phyloP scores from a whole-genome alignment of 2,329 filamentous ascomycete genomes.

The Fusarium illudens region DNA sequence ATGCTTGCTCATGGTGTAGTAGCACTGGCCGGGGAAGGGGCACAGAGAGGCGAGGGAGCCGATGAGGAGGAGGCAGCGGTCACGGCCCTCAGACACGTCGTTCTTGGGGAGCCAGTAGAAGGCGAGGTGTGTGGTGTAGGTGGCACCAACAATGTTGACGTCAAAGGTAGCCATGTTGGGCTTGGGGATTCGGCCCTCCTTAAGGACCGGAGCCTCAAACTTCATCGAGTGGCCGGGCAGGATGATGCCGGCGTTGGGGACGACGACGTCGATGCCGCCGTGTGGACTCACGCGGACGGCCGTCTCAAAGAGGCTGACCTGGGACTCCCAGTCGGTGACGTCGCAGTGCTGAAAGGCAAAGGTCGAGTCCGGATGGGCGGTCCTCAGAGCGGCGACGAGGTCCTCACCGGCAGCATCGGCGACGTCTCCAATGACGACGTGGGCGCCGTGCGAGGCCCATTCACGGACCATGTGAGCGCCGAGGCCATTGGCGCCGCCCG shows the following conservation, averaged over 20 bases:
- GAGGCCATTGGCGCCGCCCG: slow-evolving; percentile 69
- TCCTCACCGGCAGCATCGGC: slow-evolving; percentile 61
- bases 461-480: slow-evolving; percentile 62
- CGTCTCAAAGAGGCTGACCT: slow-evolving; percentile 69
- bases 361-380: slow-evolving; percentile 48
- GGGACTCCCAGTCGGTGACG: slow-evolving; percentile 71
- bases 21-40: slow-evolving; percentile 54
- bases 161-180: slow-evolving; percentile 64
- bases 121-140: slow-evolving; percentile 72
- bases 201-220: slow-evolving; percentile 58
- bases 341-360: slow-evolving; percentile 69
- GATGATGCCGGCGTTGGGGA: slow-evolving; percentile 72
- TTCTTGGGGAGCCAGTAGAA: slow-evolving; percentile 53
- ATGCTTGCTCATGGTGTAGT: slow-evolving; percentile 72
- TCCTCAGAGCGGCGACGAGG: slow-evolving; percentile 62
- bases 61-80: slow-evolving; percentile 69
- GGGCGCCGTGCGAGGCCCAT: slow-evolving; percentile 65
- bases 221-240: slow-evolving; percentile 39
- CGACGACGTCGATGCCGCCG: slow-evolving; percentile 67
- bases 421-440: slow-evolving; percentile 71
- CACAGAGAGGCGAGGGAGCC: slow-evolving; percentile 67
- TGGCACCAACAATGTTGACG: slow-evolving; percentile 70
- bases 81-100: slow-evolving; percentile 41
- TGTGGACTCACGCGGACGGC: slow-evolving; percentile 63
- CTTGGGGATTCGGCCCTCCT: slow-evolving; percentile 51